Conservation (phyloP, 176 grass and related monocot genomes). For the Carex scoparia region DNA sequence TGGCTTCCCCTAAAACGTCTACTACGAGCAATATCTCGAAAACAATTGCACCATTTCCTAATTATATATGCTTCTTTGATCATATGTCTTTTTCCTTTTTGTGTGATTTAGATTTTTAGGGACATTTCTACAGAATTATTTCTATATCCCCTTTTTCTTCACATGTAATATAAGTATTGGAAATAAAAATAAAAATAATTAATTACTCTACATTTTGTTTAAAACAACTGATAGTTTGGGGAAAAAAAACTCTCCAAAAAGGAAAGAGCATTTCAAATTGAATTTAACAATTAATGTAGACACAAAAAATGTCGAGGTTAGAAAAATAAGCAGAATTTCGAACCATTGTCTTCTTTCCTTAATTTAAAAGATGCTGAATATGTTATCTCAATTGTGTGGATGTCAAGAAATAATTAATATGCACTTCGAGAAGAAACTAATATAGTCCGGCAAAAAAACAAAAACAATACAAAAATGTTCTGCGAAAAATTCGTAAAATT, state of each 20-base stretch:
- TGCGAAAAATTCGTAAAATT: too few relatives aligned
- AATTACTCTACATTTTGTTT: not conserved
- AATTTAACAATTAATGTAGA: not conserved
- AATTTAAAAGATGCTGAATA: not conserved
- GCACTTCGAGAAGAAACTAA: too few relatives aligned
- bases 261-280: too few relatives aligned
- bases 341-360: not conserved
- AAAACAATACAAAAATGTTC: too few relatives aligned
- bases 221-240: too few relatives aligned
- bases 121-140: not conserved
- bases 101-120: not conserved
- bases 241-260: too few relatives aligned
- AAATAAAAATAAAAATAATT: not conserved
- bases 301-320: not conserved
- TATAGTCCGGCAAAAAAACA: too few relatives aligned
- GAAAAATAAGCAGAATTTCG: not conserved
- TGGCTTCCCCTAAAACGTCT: not conserved
- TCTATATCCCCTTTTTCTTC: not conserved
- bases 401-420: too few relatives aligned
- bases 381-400: too few relatives aligned
- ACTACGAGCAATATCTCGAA: not conserved
- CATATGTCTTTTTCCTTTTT: not conserved
- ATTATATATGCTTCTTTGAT: not conserved
- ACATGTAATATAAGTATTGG: not conserved
- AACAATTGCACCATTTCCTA: constrained; percentile 10